Evolutionary conservation across 1,284 basidiomycete species (phyloP).

Genomic region (Boletus smithii): DNA sequence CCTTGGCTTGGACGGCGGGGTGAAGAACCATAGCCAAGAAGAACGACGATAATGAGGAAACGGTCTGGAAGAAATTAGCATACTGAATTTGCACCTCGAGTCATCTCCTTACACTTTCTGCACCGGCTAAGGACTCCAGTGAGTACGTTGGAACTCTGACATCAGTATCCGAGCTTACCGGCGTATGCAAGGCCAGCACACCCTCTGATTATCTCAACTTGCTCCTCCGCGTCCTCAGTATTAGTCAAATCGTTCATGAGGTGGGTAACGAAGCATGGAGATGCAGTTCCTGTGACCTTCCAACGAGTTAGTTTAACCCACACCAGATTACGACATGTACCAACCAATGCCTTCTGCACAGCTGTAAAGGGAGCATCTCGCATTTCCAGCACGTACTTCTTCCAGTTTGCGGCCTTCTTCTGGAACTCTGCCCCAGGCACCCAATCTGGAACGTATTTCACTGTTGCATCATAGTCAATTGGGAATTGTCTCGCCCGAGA

Average conservation of each 20-base stretch:
- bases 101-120: constrained; percentile 28
- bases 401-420: constrained; percentile 31
- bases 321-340: neutral
- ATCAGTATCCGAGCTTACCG: constrained; percentile 17
- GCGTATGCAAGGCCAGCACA: constrained; percentile 35
- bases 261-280: constrained; percentile 32
- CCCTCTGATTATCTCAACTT: constrained; percentile 29
- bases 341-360: constrained; percentile 27
- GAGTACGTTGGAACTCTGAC: constrained; percentile 5
- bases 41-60: constrained; percentile 45
- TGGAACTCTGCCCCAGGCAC: constrained; percentile 35
- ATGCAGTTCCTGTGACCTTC: constrained; percentile 29
- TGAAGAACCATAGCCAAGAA: constrained; percentile 48
- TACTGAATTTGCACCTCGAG: neutral
- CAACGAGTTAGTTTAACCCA: constrained; percentile 5
- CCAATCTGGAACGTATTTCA: constrained; percentile 33
- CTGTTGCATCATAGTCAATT: constrained; percentile 17
- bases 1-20: constrained; percentile 45
- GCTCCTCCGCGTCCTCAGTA: constrained; percentile 13
- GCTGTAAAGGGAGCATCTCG: constrained; percentile 28
- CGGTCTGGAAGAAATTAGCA: constrained; percentile 35
- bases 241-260: constrained; percentile 23
- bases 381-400: constrained; percentile 31
- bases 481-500: neutral
- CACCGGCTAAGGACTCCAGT: constrained; percentile 23